These are phyloP conservation scores for Camellia oleifera DNA, from an alignment of 179 eudicot species.

Conservation along the genomic window DNA sequence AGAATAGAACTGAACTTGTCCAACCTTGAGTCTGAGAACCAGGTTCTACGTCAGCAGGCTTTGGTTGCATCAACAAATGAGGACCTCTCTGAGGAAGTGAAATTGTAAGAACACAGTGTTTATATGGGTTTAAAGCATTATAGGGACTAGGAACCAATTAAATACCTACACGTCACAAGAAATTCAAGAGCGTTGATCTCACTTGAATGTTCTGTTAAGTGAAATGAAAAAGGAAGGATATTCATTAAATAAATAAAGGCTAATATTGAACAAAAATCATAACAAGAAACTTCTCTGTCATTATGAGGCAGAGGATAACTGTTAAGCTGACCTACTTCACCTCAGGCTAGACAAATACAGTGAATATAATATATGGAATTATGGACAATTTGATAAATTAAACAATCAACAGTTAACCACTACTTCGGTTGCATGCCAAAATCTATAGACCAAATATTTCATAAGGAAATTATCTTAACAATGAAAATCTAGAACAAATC, in stretches of 20 bases:
- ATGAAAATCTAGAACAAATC: background rate
- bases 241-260: background rate
- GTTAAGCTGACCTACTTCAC: background rate
- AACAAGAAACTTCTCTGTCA: background rate
- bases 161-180: background rate
- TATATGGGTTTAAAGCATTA: background rate
- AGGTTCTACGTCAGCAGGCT: constrained; percentile 95
- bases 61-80: constrained; percentile 64
- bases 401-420: background rate
- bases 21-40: constrained; percentile 91
- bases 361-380: background rate
- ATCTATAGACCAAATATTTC: background rate
- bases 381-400: background rate
- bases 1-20: constrained; percentile 85
- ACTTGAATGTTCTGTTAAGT: constrained; percentile 1
- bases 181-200: background rate
- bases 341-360: background rate
- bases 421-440: constrained; percentile 8
- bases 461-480: background rate
- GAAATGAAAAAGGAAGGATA: background rate
- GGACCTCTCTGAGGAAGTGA: constrained; percentile 45
- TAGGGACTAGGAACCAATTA: background rate
- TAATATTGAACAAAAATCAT: constrained; percentile 7
- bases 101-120: constrained; percentile 35
- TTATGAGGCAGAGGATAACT: background rate